A percentile compares a stretch with the other conserved stretches of the same genome.
Evolutionary conservation across 768 basidiomycete genomes (phyloP).

Genomic region (Suillus luteus): DNA sequence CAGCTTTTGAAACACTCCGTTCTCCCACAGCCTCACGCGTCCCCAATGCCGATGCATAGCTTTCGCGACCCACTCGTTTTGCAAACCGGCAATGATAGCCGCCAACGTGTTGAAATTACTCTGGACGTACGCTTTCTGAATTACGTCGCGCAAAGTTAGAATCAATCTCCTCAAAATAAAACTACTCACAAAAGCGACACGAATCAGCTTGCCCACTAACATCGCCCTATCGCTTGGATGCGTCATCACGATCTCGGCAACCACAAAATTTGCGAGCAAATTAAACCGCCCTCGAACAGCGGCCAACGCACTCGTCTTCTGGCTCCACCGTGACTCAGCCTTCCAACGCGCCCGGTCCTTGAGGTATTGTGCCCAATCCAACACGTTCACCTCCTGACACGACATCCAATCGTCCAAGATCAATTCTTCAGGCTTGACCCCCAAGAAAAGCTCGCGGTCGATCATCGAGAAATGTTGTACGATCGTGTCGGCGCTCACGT

Average conservation of each 20-base stretch:
- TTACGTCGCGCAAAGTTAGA: neutral
- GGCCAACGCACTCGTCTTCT: constrained; percentile 71
- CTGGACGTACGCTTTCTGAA: constrained; percentile 76
- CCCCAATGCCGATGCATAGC: constrained; percentile 71
- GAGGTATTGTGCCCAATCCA: constrained; percentile 84
- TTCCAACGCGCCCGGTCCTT: constrained; percentile 74
- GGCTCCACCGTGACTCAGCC: constrained; percentile 53
- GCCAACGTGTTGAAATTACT: constrained; percentile 80
- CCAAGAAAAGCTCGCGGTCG: constrained; percentile 83
- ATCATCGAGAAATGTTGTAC: constrained; percentile 86
- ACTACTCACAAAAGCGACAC: constrained; percentile 76
- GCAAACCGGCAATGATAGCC: constrained; percentile 78
- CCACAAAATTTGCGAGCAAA: constrained; percentile 76
- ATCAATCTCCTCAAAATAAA: neutral
- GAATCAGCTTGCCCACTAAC: constrained; percentile 78
- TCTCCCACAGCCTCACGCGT: constrained; percentile 69
- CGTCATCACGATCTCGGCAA: constrained; percentile 80
- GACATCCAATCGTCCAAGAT: constrained; percentile 71
- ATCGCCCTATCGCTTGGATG: constrained; percentile 61
- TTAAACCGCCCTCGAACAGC: constrained; percentile 84
- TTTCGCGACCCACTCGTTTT: constrained; percentile 64
- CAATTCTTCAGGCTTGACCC: constrained; percentile 87
- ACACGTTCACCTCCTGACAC: constrained; percentile 61
- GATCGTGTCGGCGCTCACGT: constrained; percentile 57
- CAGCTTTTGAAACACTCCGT: constrained; percentile 71